Evolutionary conservation across 495 filamentous ascomycete species (phyloP).

Genomic region (Achaetomiella virescens): DNA sequence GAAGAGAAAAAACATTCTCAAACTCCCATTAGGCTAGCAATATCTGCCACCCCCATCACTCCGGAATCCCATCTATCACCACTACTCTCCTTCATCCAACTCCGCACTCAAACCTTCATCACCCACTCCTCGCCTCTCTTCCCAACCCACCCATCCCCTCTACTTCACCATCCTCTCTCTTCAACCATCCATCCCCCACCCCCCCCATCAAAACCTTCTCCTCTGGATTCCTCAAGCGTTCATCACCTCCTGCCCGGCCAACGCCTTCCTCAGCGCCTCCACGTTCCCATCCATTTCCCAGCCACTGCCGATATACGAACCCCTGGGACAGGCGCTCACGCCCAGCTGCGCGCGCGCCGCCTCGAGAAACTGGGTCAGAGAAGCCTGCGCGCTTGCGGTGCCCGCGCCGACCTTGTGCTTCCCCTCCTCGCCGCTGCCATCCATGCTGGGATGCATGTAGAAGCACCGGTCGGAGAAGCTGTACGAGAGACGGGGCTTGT

Average conservation of each 20-base stretch:
- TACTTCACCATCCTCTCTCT: no score
- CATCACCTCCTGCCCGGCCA: background rate
- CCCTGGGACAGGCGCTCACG: background rate
- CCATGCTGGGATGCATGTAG: background rate
- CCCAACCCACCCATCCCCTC: no score
- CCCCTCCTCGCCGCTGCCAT: background rate
- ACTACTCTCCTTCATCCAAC: no score
- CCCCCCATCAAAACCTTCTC: no score
- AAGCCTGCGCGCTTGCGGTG: background rate
- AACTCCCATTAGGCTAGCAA: no score
- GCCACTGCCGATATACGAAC: background rate
- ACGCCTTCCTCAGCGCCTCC: background rate
- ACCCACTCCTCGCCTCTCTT: no score
- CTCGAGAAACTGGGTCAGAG: conserved; percentile 3
- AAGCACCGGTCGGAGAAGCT: conserved; percentile 1
- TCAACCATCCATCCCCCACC: no score
- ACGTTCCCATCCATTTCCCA: conserved; percentile 4
- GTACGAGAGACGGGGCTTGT: background rate
- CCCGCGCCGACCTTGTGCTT: background rate
- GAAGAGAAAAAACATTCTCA: no score
- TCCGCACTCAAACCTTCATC: no score
- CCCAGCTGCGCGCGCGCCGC: background rate
- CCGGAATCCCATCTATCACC: no score
- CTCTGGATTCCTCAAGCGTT: background rate
- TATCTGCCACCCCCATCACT: no score